Percentiles rank a stretch among this genome's conserved stretches.
These are phyloP conservation scores for Toxicodendron radicans DNA, from an alignment of 345 rosid genomes.

Conservation along the genomic window DNA sequence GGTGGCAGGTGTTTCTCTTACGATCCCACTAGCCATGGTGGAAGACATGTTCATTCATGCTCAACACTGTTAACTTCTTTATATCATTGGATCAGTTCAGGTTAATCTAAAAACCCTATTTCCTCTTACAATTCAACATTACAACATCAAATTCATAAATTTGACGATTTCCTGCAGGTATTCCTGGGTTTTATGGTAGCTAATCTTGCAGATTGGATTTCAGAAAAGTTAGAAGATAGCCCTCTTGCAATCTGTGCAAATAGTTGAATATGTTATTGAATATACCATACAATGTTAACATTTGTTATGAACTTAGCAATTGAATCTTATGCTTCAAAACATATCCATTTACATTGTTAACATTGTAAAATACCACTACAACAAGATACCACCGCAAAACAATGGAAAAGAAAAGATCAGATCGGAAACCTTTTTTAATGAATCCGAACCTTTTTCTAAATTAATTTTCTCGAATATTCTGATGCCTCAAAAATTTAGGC, in stretches of 20 bases:
- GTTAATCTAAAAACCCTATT: conserved; percentile 13
- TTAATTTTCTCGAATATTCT: conserved; percentile 26
- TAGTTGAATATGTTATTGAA: no score
- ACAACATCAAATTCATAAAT: no score
- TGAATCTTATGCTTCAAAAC: conserved; percentile 6
- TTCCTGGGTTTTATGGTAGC: conserved; percentile 40
- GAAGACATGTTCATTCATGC: conserved; percentile 53
- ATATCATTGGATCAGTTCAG: conserved; percentile 38
- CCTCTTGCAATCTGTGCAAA: no score
- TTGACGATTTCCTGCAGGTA: conserved; percentile 24
- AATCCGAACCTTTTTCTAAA: conserved; percentile 27
- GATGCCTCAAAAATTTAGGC: conserved; percentile 52
- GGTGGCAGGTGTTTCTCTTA: conserved; percentile 45
- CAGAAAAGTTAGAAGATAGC: no score
- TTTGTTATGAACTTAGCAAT: neutral
- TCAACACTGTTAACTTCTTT: conserved; percentile 34
- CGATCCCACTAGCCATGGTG: conserved; percentile 48
- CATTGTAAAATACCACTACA: no score
- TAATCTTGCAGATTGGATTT: conserved; percentile 36
- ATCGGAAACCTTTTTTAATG: conserved; percentile 21
- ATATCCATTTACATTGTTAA: neutral
- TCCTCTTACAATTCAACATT: no score
- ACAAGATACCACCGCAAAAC: no score
- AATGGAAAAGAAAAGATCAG: conserved; percentile 16
- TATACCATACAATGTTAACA: no score